A percentile compares a stretch with the other conserved stretches of the same genome.
Conservation (phyloP, 805 yeast species). For the Nakazawaea wickerhamii region DNA sequence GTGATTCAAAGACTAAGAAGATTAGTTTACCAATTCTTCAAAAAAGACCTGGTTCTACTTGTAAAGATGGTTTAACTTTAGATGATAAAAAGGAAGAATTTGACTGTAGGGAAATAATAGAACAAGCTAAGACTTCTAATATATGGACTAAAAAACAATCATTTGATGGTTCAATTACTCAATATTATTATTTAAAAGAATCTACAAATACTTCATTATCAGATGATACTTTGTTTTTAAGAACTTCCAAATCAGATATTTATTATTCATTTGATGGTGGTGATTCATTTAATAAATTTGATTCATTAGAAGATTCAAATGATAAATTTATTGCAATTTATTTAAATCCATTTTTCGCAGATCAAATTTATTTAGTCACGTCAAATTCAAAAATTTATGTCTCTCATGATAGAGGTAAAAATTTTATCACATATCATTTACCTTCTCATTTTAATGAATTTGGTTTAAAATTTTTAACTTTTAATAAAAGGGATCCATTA, state of each 20-base stretch:
- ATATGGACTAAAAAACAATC: conserved; percentile 35
- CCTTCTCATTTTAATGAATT: conserved; percentile 44
- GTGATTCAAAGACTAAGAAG: conserved; percentile 8
- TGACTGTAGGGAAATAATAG: conserved; percentile 30
- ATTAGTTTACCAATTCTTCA: conserved; percentile 21
- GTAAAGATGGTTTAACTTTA: conserved; percentile 21
- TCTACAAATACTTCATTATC: conserved; percentile 31
- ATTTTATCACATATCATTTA: conserved; percentile 40
- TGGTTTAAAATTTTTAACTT: conserved; percentile 42
- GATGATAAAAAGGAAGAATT: conserved; percentile 23
- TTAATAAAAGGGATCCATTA: conserved; percentile 51
- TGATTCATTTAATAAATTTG: conserved; percentile 31
- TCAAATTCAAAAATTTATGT: conserved; percentile 42
- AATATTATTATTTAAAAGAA: conserved; percentile 58
- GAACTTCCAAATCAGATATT: conserved; percentile 46
- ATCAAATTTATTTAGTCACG: conserved; percentile 52
- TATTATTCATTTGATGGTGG: conserved; percentile 75
- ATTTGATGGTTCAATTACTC: conserved; percentile 48
- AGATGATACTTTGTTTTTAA: conserved; percentile 62
- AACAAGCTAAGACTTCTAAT: conserved; percentile 15
- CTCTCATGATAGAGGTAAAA: conserved; percentile 64
- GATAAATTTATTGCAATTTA: conserved; percentile 47
- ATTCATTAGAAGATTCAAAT: conserved; percentile 25
- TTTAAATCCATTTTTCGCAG: conserved; percentile 55
- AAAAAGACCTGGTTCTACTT: conserved; percentile 23